Conservation (phyloP, 768 basidiomycete genomes). For the Suillus ampliporus region DNA sequence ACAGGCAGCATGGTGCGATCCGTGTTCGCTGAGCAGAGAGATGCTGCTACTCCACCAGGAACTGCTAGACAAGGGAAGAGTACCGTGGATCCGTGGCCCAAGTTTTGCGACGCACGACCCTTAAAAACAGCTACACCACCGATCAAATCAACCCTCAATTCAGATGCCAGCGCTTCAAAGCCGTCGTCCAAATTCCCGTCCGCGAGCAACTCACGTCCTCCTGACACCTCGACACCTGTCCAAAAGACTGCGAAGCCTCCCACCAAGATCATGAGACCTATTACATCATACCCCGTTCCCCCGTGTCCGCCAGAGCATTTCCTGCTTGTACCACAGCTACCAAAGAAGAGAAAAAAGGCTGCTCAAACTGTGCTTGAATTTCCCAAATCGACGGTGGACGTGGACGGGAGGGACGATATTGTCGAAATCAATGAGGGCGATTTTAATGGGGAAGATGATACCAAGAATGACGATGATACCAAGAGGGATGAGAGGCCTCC, state of each 20-base stretch:
- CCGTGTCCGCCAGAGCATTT: conserved; percentile 32
- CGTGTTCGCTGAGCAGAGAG: conserved; percentile 23
- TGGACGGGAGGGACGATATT: conserved; percentile 1
- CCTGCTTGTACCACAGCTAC: conserved; percentile 14
- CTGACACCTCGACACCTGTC: background rate
- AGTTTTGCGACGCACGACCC: background rate
- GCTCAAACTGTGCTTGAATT: conserved; percentile 26
- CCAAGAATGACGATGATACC: background rate
- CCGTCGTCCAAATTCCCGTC: background rate
- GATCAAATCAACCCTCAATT: background rate
- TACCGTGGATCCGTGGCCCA: background rate
- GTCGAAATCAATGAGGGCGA: background rate
- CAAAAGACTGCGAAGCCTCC: background rate
- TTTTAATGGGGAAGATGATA: too few species aligned
- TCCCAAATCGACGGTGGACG: background rate
- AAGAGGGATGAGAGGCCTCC: background rate
- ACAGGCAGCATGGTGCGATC: background rate
- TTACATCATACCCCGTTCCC: conserved; percentile 35
- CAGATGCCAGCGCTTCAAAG: background rate
- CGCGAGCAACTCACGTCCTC: too few species aligned
- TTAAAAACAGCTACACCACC: background rate
- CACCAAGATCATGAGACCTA: conserved; percentile 32
- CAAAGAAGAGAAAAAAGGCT: conserved; percentile 12
- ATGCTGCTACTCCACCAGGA: background rate
- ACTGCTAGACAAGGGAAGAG: background rate